phyloP scores from a whole-genome alignment of 192 early-diverging fungal species.

The Backusella australiensis region DNA sequence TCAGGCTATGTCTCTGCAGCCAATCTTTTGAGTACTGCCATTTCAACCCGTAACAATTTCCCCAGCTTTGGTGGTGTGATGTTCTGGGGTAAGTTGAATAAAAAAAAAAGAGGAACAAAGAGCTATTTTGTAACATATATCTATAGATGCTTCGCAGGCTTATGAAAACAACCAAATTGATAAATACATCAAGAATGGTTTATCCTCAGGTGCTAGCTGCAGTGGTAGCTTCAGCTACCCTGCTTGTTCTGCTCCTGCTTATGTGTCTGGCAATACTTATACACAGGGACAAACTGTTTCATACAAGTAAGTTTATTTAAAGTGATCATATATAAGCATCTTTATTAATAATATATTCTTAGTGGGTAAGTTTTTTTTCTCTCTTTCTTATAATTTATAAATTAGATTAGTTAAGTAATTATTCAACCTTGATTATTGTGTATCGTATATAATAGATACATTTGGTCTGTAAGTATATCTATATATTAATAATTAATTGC shows the following conservation, averaged over 20 bases:
- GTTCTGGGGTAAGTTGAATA: constrained; percentile 44
- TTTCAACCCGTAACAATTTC: constrained; percentile 40
- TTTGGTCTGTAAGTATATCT: constrained; percentile 28
- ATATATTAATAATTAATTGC: not conserved
- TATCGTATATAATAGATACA: constrained; percentile 25
- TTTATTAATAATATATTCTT: not conserved
- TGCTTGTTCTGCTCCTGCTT: constrained; percentile 41
- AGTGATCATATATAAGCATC: not conserved
- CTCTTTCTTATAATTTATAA: not conserved
- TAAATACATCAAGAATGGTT: not conserved
- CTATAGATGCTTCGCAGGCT: constrained; percentile 35
- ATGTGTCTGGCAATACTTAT: constrained; percentile 32
- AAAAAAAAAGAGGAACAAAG: not conserved
- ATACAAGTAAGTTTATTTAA: constrained; percentile 29
- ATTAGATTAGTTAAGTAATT: not conserved
- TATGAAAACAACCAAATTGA: constrained; percentile 22
- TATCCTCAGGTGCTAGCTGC: constrained; percentile 6
- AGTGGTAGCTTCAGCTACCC: constrained; percentile 17
- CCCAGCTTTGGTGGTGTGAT: constrained; percentile 56
- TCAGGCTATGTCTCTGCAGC: constrained; percentile 46
- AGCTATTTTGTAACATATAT: not conserved
- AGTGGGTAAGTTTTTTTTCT: not conserved
- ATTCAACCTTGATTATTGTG: not conserved
- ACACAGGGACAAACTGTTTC: constrained; percentile 33
- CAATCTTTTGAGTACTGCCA: constrained; percentile 36